Conservation (phyloP, 2,329 filamentous ascomycete genomes). For the Sarocladium oryzae region DNA sequence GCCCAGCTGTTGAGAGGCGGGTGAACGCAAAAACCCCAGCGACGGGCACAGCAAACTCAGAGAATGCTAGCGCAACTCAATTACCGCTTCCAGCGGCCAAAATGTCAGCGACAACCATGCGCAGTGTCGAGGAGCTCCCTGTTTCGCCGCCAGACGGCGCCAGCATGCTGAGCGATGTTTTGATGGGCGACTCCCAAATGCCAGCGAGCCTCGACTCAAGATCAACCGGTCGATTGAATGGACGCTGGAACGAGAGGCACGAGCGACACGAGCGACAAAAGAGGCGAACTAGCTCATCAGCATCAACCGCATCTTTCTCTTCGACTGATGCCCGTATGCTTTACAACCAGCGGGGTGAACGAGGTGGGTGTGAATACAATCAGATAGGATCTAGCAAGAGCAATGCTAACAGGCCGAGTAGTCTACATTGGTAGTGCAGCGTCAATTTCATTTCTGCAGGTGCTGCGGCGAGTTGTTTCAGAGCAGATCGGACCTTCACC, state of each 20-base stretch:
- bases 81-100: slow-evolving; percentile 2
- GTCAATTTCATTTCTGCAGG: slow-evolving; percentile 49
- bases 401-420: slow-evolving; percentile 16
- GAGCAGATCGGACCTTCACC: slow-evolving; percentile 47
- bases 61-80: not conserved
- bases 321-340: slow-evolving; percentile 34
- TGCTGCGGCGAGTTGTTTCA: slow-evolving; percentile 39
- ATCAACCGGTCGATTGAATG: slow-evolving; percentile 15
- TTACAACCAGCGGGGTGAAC: slow-evolving; percentile 44
- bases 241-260: slow-evolving; percentile 13
- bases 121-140: not conserved
- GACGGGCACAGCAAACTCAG: not conserved
- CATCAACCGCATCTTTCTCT: slow-evolving; percentile 10
- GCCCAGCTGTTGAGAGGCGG: not conserved
- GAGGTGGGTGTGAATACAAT: too few species aligned
- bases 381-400: too few species aligned
- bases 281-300: not conserved
- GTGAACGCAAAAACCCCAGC: not conserved
- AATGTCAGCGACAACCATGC: slow-evolving; percentile 6
- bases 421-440: slow-evolving; percentile 45
- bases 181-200: slow-evolving; percentile 15
- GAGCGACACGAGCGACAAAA: slow-evolving; percentile 11
- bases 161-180: not conserved
- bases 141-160: slow-evolving; percentile 4
- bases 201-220: slow-evolving; percentile 24